phyloP scores from a whole-genome alignment of 2,329 filamentous ascomycete species.

The Elsinoe ampelina region DNA sequence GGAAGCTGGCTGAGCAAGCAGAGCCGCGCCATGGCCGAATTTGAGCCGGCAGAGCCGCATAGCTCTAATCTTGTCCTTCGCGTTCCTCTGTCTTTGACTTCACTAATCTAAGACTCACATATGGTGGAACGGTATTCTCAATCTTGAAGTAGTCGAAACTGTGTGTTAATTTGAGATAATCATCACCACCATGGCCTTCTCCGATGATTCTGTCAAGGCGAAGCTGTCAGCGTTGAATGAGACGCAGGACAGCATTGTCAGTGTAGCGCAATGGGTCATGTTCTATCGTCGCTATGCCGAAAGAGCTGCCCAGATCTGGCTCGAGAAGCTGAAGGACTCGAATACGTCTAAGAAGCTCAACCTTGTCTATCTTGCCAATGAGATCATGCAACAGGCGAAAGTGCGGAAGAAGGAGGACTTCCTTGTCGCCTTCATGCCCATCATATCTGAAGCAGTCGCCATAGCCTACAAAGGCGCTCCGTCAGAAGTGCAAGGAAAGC shows the following conservation, averaged over 20 bases:
- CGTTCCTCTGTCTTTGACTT: neutral
- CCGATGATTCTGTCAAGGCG: conserved; percentile 86
- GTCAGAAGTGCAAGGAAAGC: conserved; percentile 75
- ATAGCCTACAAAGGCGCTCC: conserved; percentile 86
- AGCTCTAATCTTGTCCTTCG: neutral
- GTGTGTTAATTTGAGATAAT: neutral
- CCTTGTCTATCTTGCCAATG: conserved; percentile 90
- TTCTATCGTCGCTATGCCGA: conserved; percentile 97
- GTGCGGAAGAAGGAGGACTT: conserved; percentile 90
- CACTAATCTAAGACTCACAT: neutral
- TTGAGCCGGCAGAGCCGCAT: conserved; percentile 1
- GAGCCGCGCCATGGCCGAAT: neutral
- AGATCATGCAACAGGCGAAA: conserved; percentile 94
- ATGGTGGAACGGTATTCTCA: neutral
- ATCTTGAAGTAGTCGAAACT: neutral
- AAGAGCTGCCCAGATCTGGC: conserved; percentile 83
- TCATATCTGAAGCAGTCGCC: conserved; percentile 83
- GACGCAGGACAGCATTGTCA: conserved; percentile 93
- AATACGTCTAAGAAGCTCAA: conserved; percentile 80
- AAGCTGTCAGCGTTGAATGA: conserved; percentile 95
- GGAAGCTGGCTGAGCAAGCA: neutral
- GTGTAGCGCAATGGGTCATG: conserved; percentile 98
- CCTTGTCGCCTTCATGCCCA: conserved; percentile 77
- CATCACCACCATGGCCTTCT: conserved; percentile 68
- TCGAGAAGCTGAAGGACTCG: conserved; percentile 80